Evolutionary conservation across 306 rosid species (phyloP).

Genomic region (Acacia acuminata): DNA sequence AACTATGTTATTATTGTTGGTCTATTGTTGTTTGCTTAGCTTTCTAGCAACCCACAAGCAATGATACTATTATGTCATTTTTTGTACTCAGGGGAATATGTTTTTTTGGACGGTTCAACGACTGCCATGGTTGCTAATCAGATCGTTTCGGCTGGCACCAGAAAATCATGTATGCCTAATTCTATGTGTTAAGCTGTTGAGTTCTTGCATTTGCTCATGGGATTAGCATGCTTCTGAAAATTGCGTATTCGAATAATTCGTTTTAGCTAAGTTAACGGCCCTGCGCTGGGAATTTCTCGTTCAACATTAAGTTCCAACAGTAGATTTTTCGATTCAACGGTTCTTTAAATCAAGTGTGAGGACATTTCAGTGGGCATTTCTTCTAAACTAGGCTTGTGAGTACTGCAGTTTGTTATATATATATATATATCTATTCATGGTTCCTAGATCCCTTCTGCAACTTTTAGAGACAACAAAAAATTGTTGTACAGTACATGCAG

Average conservation of each 20-base stretch:
- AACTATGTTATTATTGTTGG: neutral
- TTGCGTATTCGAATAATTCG: neutral
- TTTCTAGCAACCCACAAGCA: neutral
- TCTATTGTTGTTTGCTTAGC: conserved; percentile 21
- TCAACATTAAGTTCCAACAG: neutral
- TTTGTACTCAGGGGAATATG: conserved; percentile 69
- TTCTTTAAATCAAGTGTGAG: neutral
- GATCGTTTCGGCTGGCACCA: conserved; percentile 67
- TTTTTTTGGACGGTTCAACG: conserved; percentile 68
- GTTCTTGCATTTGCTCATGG: neutral
- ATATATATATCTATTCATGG: no score
- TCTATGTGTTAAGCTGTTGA: conserved; percentile 9
- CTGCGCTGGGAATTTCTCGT: neutral
- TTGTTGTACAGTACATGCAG: neutral
- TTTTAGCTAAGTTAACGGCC: neutral
- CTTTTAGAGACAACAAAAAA: neutral
- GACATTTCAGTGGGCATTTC: neutral
- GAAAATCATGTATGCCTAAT: conserved; percentile 76
- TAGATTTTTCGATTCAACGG: neutral
- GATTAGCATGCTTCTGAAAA: conserved; percentile 11
- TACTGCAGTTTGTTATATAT: no score
- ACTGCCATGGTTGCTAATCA: conserved; percentile 72
- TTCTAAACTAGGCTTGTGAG: no score
- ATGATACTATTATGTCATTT: neutral
- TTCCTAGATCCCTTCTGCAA: neutral